Evolutionary conservation across 2,329 filamentous ascomycete species (phyloP).

Genomic region (Polychaeton citri): DNA sequence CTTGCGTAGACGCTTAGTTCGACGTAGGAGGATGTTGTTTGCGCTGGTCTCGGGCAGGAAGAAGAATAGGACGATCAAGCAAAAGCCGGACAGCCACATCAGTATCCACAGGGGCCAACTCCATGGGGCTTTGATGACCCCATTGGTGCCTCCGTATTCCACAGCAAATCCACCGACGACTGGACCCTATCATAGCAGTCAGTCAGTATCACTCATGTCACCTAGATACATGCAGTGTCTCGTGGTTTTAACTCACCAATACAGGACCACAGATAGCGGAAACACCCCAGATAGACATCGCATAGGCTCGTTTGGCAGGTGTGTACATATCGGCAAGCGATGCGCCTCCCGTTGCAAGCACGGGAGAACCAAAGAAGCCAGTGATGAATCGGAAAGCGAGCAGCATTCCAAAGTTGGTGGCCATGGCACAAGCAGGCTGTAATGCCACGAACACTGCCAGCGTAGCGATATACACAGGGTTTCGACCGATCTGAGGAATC

Average conservation of each 20-base stretch:
- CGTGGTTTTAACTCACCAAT: neutral
- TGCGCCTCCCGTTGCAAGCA: constrained; percentile 33
- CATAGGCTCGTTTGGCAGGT: constrained; percentile 25
- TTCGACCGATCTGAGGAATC: constrained; percentile 37
- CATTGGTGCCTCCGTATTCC: constrained; percentile 15
- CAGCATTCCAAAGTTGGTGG: constrained; percentile 39
- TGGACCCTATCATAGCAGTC: constrained; percentile 20
- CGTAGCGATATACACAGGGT: constrained; percentile 35
- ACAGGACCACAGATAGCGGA: constrained; percentile 26
- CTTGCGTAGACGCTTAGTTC: constrained; percentile 26
- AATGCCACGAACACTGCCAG: constrained; percentile 37
- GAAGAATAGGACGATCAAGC: constrained; percentile 25
- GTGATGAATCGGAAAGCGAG: constrained; percentile 40
- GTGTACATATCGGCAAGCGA: constrained; percentile 31
- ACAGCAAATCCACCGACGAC: constrained; percentile 29
- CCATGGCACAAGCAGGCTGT: constrained; percentile 34
- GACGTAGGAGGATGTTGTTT: constrained; percentile 28
- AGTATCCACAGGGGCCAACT: constrained; percentile 29
- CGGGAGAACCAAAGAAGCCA: constrained; percentile 36
- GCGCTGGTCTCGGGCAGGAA: constrained; percentile 27
- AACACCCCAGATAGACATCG: constrained; percentile 27
- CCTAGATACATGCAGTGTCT: neutral
- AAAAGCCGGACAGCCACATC: constrained; percentile 27
- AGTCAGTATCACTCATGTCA: neutral
- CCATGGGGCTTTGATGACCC: constrained; percentile 21